Conservation (phyloP, 2,329 filamentous ascomycete species). For the Ustilaginoidea virens region DNA sequence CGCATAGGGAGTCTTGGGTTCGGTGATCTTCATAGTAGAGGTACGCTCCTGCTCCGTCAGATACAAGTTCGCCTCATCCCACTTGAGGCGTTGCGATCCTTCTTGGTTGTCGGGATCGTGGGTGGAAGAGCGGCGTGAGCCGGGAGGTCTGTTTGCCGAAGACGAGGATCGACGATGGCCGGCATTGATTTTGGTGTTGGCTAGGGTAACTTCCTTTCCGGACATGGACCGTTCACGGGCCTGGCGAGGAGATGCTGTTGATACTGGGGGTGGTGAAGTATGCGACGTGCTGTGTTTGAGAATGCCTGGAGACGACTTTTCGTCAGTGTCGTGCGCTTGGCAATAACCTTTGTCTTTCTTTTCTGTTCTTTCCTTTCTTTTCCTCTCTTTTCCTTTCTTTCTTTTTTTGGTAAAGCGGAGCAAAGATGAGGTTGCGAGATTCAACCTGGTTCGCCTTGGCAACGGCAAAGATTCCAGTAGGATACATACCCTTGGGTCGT, state of each 20-base stretch:
- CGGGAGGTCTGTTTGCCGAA: slow-evolving; percentile 42
- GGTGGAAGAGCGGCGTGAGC: slow-evolving; percentile 59
- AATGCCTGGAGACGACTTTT: slow-evolving; percentile 76
- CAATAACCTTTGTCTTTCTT: too few species aligned
- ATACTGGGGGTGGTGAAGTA: slow-evolving; percentile 36
- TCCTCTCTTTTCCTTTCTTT: too few species aligned
- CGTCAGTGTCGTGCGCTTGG: too few species aligned
- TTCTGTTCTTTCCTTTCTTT: too few species aligned
- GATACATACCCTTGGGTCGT: slow-evolving; percentile 28
- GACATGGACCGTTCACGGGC: slow-evolving; percentile 27
- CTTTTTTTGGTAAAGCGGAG: background rate
- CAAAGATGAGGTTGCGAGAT: background rate
- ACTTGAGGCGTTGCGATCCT: slow-evolving; percentile 67
- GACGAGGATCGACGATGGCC: slow-evolving; percentile 79
- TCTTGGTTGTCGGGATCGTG: slow-evolving; percentile 29
- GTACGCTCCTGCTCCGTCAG: slow-evolving; percentile 91
- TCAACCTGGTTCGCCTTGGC: too few species aligned
- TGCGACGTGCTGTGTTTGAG: slow-evolving; percentile 71
- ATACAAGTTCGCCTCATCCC: slow-evolving; percentile 97
- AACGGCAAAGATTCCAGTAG: too few species aligned
- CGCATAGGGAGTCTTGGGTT: slow-evolving; percentile 95
- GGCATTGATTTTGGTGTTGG: slow-evolving; percentile 90
- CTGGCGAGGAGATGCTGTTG: slow-evolving; percentile 21
- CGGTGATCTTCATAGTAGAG: slow-evolving; percentile 96
- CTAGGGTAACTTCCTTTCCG: slow-evolving; percentile 79